phyloP scores from a whole-genome alignment of 1,284 basidiomycete genomes.

The Tilletia walkeri region DNA sequence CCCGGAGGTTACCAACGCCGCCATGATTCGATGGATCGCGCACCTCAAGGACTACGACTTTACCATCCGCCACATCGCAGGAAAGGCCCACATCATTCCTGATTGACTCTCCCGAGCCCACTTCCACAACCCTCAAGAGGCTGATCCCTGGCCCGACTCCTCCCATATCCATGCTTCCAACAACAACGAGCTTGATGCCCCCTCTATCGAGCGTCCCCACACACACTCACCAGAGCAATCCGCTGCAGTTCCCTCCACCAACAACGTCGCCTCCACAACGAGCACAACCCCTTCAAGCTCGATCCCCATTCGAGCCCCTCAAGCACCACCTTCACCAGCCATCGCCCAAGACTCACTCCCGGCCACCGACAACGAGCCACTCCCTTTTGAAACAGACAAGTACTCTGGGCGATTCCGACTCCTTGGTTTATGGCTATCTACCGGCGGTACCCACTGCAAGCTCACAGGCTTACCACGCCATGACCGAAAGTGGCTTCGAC shows the following conservation, averaged over 20 bases:
- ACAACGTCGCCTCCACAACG: too few species aligned
- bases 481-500: neutral
- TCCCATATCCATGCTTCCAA: too few species aligned
- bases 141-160: neutral
- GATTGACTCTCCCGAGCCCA: constrained; percentile 56
- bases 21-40: constrained; percentile 59
- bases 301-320: too few species aligned
- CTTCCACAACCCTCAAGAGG: neutral
- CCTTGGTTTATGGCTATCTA: neutral
- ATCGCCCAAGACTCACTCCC: too few species aligned
- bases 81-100: constrained; percentile 45
- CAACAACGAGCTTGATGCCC: too few species aligned
- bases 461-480: neutral
- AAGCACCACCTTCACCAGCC: too few species aligned
- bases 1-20: constrained; percentile 56
- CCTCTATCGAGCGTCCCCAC: too few species aligned
- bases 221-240: too few species aligned
- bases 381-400: too few species aligned
- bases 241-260: too few species aligned
- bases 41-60: constrained; percentile 55
- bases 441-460: neutral
- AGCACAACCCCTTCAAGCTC: too few species aligned
- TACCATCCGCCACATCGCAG: constrained; percentile 56
- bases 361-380: too few species aligned
- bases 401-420: neutral